phyloP scores from a whole-genome alignment of 2,329 filamentous ascomycete species.

The Xylaria sp. region DNA sequence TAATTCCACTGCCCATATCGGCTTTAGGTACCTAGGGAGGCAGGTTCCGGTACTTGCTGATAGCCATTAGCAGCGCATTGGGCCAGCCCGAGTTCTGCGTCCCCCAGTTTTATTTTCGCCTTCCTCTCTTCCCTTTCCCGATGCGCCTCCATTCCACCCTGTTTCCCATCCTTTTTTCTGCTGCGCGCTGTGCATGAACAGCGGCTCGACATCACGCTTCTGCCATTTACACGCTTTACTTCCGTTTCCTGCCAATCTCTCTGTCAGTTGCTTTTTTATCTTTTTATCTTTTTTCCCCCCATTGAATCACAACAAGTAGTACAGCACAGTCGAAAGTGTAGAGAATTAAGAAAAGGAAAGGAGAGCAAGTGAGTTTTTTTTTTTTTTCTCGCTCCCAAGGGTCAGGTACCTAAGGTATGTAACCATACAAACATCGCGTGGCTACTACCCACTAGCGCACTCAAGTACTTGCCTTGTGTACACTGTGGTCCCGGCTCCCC shows the following conservation, averaged over 20 bases:
- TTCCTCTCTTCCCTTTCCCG: conserved; percentile 34
- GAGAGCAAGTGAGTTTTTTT: conserved; percentile 17
- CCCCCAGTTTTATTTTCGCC: conserved; percentile 41
- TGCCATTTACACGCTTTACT: conserved; percentile 1
- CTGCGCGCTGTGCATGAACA: conserved; percentile 36
- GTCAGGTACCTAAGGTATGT: not conserved
- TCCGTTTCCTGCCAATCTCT: not conserved
- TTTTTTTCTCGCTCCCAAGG: not conserved
- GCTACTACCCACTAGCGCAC: not conserved
- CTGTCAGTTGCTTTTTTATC: not conserved
- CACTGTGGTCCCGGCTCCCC: conserved; percentile 18
- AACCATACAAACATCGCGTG: not conserved
- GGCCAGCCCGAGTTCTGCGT: conserved; percentile 44
- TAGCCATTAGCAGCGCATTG: conserved; percentile 24
- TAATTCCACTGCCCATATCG: not conserved
- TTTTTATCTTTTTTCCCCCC: not conserved
- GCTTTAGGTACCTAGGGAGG: not conserved
- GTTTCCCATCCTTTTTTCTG: conserved; percentile 24
- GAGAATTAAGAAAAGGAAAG: conserved; percentile 1
- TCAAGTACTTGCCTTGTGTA: conserved; percentile 6
- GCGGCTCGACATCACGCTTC: conserved; percentile 19
- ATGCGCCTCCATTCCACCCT: conserved; percentile 30
- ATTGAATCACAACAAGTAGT: not conserved
- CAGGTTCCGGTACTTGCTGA: not conserved
- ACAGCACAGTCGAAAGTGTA: not conserved